phyloP scores from a whole-genome alignment of 768 basidiomycete genomes.

The Podaxis mareebaensis region DNA sequence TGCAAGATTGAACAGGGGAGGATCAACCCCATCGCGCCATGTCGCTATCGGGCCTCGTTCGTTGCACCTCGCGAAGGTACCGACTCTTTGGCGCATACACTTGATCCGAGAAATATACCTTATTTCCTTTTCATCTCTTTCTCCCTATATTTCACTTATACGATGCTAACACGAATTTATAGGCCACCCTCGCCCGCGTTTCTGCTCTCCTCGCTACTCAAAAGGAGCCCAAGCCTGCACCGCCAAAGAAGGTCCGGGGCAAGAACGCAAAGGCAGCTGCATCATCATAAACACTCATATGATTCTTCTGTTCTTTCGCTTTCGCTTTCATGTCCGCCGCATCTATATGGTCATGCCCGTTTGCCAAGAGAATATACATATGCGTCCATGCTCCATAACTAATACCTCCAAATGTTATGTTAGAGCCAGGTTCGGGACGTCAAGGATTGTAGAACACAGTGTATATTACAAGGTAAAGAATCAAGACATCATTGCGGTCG shows the following conservation, averaged over 20 bases:
- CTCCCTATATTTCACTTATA: background rate
- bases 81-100: conserved; percentile 78
- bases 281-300: conserved; percentile 20
- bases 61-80: conserved; percentile 55
- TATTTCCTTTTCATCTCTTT: conserved; percentile 17
- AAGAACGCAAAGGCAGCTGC: conserved; percentile 52
- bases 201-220: conserved; percentile 72
- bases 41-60: conserved; percentile 81
- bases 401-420: background rate
- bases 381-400: conserved; percentile 21
- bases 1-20: conserved; percentile 72
- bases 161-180: conserved; percentile 31
- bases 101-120: conserved; percentile 9
- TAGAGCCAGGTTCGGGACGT: background rate
- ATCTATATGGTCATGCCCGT: conserved; percentile 30
- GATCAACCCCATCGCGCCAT: conserved; percentile 66
- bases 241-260: conserved; percentile 71
- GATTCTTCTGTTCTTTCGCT: conserved; percentile 26
- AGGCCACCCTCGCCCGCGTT: conserved; percentile 78
- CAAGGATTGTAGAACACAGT: background rate
- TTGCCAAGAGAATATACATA: conserved; percentile 27
- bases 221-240: conserved; percentile 67
- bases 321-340: conserved; percentile 27
- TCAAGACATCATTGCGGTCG: background rate
- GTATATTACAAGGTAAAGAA: conserved; percentile 12